Conservation (phyloP, 1,139 yeast species). For the Saccharomyces hybrid region DNA sequence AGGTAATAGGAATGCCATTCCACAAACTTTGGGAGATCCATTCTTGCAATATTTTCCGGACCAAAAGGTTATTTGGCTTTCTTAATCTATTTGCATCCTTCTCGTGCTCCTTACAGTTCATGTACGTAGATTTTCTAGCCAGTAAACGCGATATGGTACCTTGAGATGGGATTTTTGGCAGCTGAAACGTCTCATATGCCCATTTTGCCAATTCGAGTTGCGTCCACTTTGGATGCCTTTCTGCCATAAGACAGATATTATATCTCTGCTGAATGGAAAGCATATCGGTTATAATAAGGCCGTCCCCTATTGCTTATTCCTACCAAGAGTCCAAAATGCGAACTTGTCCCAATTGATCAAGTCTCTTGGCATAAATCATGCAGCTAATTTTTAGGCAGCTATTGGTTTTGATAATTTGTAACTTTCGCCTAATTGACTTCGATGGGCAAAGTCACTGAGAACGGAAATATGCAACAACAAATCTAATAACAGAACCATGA, state of each 20-base stretch:
- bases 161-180: constrained; percentile 52
- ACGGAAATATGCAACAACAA: background rate
- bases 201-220: constrained; percentile 59
- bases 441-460: background rate
- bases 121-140: constrained; percentile 50
- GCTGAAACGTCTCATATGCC: constrained; percentile 51
- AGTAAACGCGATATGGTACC: constrained; percentile 59
- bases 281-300: constrained; percentile 9
- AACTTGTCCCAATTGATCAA: background rate
- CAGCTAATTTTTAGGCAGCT: background rate
- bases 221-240: constrained; percentile 59
- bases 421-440: background rate
- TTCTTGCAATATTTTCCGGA: constrained; percentile 52
- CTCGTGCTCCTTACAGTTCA: constrained; percentile 53
- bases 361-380: background rate
- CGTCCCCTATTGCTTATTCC: background rate
- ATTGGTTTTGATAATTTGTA: background rate
- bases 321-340: background rate
- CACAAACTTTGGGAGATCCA: constrained; percentile 65
- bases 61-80: constrained; percentile 48
- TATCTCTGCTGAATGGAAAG: constrained; percentile 49
- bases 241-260: constrained; percentile 60
- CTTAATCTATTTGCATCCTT: constrained; percentile 44
- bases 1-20: constrained; percentile 59
- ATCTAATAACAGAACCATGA: background rate